Base-by-base conservation (phyloP, 2,329 filamentous ascomycete species). In the Daldinia sp. region DNA sequence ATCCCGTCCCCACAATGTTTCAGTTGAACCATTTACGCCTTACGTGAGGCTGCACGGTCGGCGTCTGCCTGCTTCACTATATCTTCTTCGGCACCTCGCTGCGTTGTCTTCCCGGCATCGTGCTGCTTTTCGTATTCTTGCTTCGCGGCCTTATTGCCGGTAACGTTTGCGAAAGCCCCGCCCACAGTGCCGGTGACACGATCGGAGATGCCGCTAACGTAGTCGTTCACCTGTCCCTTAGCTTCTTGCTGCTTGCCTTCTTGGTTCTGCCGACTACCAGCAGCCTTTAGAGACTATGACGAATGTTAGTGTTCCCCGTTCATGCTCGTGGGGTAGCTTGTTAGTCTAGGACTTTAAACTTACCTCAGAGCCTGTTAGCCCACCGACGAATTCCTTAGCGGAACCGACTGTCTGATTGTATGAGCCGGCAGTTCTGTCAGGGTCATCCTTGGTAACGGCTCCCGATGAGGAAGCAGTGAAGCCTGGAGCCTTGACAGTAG, bases 341-440 rank as follows among this genome's bases (percentile, higher is more conserved):
- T 32, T 25, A 7, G 37, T 35, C 21, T 10, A 21, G 34, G 17
- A 34, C 6, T 30, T 39, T 47, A 9, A 49, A 72, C 78, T 68
- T 75, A 86, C 85, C 79, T 95, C 90, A 67, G 86, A 88, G 63
- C 94, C 94, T 23, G 94, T 69, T 4, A 94, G 71, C 15, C 89
- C 88, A 60, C 94, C 94, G 0, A 95, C 67, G 3, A 88, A 82
- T 76, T 97, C 92, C 82, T 97, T 97, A 41, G 89, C 89, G 0
- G 90, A 86, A 53, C 94, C 94, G n/a, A 94, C 74, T 4, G 93
- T 96, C 80, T 97, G 94, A 81, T 97, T 92, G 88, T 90, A 96
- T 15, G 84, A 83, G 41, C 94, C 94, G 15, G 86, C 76, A 19
- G 83, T 80, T 68, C 93, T 91, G 76, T 94, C 82, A 9, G 88